These are phyloP conservation scores for Zygosaccharomyces lentus DNA, from an alignment of 805 yeast species.

Conservation along the genomic window DNA sequence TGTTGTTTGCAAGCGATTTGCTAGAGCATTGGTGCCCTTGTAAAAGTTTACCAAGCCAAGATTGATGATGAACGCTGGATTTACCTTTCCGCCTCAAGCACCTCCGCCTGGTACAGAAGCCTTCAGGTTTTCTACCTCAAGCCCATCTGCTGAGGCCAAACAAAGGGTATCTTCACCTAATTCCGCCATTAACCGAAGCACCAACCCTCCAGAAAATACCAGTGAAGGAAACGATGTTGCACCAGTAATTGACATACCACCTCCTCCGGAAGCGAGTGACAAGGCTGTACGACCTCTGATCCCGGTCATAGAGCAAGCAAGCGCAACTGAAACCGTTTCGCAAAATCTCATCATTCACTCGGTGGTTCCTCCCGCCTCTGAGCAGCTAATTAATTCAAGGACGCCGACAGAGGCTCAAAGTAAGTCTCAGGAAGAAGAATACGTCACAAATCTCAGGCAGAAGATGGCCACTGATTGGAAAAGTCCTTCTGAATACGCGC, in stretches of 20 bases:
- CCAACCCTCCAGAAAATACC: not conserved
- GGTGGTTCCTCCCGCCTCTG: conserved; percentile 1
- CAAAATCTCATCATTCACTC: not conserved
- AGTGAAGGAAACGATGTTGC: conserved; percentile 1
- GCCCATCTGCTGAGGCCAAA: not conserved
- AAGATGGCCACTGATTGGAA: conserved; percentile 52
- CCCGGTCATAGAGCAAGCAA: not conserved
- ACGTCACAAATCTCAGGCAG: conserved; percentile 33
- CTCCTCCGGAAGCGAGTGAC: conserved; percentile 10
- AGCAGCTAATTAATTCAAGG: conserved; percentile 1
- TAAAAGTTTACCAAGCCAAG: not conserved
- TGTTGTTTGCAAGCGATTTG: not conserved
- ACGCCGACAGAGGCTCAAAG: conserved; percentile 15
- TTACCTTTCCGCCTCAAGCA: conserved; percentile 28
- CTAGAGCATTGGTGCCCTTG: not conserved
- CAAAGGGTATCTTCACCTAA: not conserved
- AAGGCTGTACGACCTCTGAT: not conserved
- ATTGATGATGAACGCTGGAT: conserved; percentile 26
- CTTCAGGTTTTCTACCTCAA: conserved; percentile 9
- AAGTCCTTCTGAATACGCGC: conserved; percentile 82
- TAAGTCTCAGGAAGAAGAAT: conserved; percentile 24
- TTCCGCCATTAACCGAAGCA: not conserved
- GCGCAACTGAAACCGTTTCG: not conserved
- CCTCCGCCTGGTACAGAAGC: conserved; percentile 3
- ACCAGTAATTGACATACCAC: conserved; percentile 15